These are phyloP conservation scores for Arxiozyma telluris DNA, from an alignment of 1,139 yeast genomes.

Conservation along the genomic window DNA sequence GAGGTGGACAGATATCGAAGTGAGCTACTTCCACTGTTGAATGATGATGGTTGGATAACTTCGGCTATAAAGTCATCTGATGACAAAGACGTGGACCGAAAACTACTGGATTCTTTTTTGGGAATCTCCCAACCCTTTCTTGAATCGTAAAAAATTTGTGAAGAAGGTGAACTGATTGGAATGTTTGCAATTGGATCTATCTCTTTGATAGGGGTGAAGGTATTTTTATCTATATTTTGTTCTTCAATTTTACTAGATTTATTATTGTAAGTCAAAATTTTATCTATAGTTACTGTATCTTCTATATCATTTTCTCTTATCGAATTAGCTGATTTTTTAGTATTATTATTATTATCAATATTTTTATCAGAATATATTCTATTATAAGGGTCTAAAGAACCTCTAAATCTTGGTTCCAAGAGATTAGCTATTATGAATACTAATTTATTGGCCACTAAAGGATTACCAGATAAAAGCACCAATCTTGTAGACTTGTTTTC, in stretches of 20 bases:
- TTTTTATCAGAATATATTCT: not conserved
- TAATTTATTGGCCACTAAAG: slow-evolving; percentile 52
- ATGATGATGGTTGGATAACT: slow-evolving; percentile 29
- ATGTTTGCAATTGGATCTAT: not conserved
- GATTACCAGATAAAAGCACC: slow-evolving; percentile 52
- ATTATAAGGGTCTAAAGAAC: slow-evolving; percentile 5
- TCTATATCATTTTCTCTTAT: not conserved
- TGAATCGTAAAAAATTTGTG: slow-evolving; percentile 14
- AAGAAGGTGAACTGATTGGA: slow-evolving; percentile 3
- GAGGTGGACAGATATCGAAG: slow-evolving; percentile 28
- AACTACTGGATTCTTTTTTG: slow-evolving; percentile 14
- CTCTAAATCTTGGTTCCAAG: slow-evolving; percentile 22
- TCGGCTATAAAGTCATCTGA: slow-evolving; percentile 25
- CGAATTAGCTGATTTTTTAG: not conserved
- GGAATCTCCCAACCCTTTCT: slow-evolving; percentile 31
- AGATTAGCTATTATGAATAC: slow-evolving; percentile 47
- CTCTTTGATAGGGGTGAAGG: not conserved
- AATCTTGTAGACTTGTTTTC: slow-evolving; percentile 37
- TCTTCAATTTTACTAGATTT: not conserved
- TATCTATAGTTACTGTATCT: not conserved
- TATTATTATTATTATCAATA: not conserved
- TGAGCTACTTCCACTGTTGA: slow-evolving; percentile 27
- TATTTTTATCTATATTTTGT: not conserved
- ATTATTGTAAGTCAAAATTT: not conserved
- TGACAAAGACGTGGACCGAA: slow-evolving; percentile 21